These are phyloP conservation scores for Miscanthus sacchariflorus DNA, from an alignment of 202 grass and related monocot genomes.

Conservation along the genomic window DNA sequence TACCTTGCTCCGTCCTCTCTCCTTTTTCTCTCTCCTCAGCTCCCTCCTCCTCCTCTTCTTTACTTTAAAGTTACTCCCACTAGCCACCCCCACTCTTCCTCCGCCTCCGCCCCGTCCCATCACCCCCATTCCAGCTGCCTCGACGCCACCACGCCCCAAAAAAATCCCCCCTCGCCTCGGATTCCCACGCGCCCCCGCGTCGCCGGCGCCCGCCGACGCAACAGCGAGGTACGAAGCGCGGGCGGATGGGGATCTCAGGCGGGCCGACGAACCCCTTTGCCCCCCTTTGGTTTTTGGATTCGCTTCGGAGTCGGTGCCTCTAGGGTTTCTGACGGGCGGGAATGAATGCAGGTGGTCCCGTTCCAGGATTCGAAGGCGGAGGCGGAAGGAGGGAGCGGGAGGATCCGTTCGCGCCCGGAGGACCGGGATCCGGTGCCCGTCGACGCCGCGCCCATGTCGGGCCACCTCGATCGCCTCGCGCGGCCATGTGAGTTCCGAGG, in stretches of 20 bases:
- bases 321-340: conserved; percentile 65
- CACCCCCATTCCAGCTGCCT: not conserved
- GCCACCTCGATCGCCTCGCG: conserved; percentile 81
- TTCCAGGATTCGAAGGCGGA: conserved; percentile 47
- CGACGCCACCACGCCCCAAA: conserved; percentile 29
- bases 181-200: conserved; percentile 9
- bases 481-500: conserved; percentile 68
- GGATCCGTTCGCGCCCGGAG: not conserved
- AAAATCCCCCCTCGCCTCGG: conserved; percentile 38
- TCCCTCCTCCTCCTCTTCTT: not conserved
- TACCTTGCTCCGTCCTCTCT: not conserved
- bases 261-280: not conserved
- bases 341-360: conserved; percentile 67
- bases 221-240: conserved; percentile 14
- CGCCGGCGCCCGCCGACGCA: conserved; percentile 15
- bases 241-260: conserved; percentile 21
- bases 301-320: not conserved
- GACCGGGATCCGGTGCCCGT: conserved; percentile 21
- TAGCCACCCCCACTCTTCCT: conserved; percentile 3
- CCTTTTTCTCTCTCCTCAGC: not conserved
- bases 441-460: conserved; percentile 64
- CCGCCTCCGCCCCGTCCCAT: not conserved
- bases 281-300: not conserved
- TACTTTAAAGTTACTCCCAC: conserved; percentile 39
- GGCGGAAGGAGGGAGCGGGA: not conserved